A percentile compares a stretch with the other conserved stretches of the same genome.
These are phyloP conservation scores for Isabelozyma rhagii DNA, from an alignment of 805 yeast species.

Conservation along the genomic window DNA sequence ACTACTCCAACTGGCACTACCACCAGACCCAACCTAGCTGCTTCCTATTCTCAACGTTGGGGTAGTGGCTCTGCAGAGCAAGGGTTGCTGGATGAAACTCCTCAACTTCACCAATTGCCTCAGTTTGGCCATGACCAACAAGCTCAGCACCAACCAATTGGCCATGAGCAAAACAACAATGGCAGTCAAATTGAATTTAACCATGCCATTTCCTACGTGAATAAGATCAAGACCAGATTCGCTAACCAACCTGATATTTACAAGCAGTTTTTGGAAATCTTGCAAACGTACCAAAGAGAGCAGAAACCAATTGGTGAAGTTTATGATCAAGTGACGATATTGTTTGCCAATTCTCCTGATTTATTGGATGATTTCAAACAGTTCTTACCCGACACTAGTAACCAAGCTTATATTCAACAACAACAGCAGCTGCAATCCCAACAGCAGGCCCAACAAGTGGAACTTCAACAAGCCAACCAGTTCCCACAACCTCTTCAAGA, in stretches of 20 bases:
- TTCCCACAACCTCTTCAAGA: constrained; percentile 11
- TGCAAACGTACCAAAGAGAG: constrained; percentile 95
- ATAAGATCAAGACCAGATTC: constrained; percentile 91
- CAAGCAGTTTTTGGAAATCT: constrained; percentile 88
- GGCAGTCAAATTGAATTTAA: constrained; percentile 88
- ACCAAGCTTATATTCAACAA: constrained; percentile 24
- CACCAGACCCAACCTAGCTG: constrained; percentile 54
- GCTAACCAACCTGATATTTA: constrained; percentile 93
- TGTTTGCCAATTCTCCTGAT: constrained; percentile 93
- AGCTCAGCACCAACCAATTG: constrained; percentile 2
- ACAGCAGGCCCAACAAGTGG: constrained; percentile 16
- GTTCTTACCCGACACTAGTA: constrained; percentile 83
- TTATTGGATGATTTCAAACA: constrained; percentile 91
- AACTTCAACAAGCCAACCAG: constrained; percentile 13
- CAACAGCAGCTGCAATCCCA: constrained; percentile 18
- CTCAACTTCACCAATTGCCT: constrained; percentile 14
- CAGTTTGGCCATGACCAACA: constrained; percentile 7
- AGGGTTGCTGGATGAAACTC: constrained; percentile 7
- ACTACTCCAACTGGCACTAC: constrained; percentile 95
- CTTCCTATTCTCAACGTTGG: constrained; percentile 21
- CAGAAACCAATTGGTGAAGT: constrained; percentile 95
- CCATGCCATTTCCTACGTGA: constrained; percentile 94
- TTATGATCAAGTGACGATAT: constrained; percentile 83
- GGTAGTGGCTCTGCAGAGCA: constrained; percentile 21
- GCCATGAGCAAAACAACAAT: constrained; percentile 21